Evolutionary conservation across 768 basidiomycete genomes (phyloP).

Genomic region (Pleurotus eryngii): DNA sequence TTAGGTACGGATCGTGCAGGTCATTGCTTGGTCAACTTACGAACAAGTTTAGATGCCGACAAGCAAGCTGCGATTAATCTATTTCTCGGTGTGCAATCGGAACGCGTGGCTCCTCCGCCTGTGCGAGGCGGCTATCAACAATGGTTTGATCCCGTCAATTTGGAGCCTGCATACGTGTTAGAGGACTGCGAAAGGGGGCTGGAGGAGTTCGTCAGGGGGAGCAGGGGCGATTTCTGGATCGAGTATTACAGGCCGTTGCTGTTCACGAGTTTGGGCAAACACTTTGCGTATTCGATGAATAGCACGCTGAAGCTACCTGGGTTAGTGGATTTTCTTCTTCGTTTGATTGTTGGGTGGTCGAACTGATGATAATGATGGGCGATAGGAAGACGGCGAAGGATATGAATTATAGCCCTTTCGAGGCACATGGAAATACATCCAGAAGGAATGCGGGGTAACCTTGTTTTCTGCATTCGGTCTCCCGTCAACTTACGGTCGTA

Average conservation of each 20-base stretch:
- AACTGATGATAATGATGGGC: background rate
- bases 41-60: constrained; percentile 68
- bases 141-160: constrained; percentile 78
- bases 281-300: constrained; percentile 93
- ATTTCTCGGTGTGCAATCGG: constrained; percentile 79
- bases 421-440: constrained; percentile 46
- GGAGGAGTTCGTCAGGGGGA: constrained; percentile 48
- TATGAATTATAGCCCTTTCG: constrained; percentile 73
- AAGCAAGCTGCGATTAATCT: constrained; percentile 97
- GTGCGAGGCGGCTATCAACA: constrained; percentile 73
- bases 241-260: constrained; percentile 85
- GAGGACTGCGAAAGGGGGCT: constrained; percentile 65
- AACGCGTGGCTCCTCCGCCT: constrained; percentile 45
- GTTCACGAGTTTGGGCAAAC: constrained; percentile 83
- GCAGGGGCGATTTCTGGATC: constrained; percentile 75
- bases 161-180: constrained; percentile 64
- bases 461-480: background rate
- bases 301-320: constrained; percentile 81
- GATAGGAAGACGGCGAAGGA: constrained; percentile 67
- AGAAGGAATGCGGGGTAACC: constrained; percentile 33
- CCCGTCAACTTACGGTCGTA: background rate
- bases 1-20: constrained; percentile 47
- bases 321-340: constrained; percentile 34
- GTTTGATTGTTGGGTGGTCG: background rate
- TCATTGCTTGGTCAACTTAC: too few species aligned